Base-by-base conservation (phyloP, 2,329 filamentous ascomycete species). In the Dothiorella sarmentorum region DNA sequence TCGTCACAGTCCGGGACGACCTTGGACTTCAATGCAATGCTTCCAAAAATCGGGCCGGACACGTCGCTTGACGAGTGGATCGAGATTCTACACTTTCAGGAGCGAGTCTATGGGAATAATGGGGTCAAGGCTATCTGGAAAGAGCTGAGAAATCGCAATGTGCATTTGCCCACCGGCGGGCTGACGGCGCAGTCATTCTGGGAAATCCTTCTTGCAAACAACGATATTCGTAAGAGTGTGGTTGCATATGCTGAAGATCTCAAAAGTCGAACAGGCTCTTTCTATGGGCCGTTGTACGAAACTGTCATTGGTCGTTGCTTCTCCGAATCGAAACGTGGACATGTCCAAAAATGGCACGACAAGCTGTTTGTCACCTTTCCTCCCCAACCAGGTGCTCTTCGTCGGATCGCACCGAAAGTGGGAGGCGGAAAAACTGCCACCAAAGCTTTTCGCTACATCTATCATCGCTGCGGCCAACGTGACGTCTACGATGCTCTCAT, bases 151-250 rank as follows among this genome's bases (percentile, higher is more conserved):
- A 52, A 63, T 11, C 67, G 72, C 22, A 64, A 67, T 2, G 65
- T 79, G 22, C 64, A 69, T 20, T 61, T 82, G 10, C 78, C 79
- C 13, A 70, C 65, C 2, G 61, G 64, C 11, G 73, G 75, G 17
- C 55, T 61, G n/a, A 63, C 74, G 4, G 75, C 78, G 17, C 67
- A 73, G 7, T 67, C 67, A 11, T 61, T 83, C 6, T 82, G 80
- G 80, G 66, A 67, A 0, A 73, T 70, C 0, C 76, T 82, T 47
- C 62, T 81, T 44, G 69, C 71, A 52, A 60, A 75, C 33, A 59
- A 63, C 7, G 38, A 64, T 6, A 62, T 78, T 2, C 64, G 79
- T 2, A 35, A 68, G 5, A 64, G 71, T 10, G 62, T 80, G 9
- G 66, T 75, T 11, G 61, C 68, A 1, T 74, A 81, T 64, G 77